Conservation (phyloP, 176 grass and related monocot genomes). For the Oryza australiensis region DNA sequence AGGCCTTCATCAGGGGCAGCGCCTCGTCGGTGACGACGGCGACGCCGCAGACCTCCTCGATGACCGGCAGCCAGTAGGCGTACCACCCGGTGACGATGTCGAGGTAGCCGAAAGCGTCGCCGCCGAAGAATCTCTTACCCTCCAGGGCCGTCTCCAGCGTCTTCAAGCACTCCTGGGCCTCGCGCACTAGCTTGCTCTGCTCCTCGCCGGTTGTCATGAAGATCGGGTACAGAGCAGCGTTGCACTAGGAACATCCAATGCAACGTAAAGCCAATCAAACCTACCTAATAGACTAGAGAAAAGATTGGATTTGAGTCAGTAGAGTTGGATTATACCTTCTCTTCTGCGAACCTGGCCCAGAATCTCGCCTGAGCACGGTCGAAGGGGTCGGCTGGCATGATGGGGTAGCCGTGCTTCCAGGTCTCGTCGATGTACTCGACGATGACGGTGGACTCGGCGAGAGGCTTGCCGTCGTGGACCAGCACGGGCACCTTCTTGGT, state of each 20-base stretch:
- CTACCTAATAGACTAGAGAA: neutral
- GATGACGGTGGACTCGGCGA: conserved; percentile 54
- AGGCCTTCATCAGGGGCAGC: conserved; percentile 52
- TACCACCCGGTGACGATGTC: conserved; percentile 60
- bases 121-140: conserved; percentile 58
- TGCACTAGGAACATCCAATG: conserved; percentile 24
- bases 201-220: conserved; percentile 36
- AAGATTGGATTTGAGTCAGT: neutral
- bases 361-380: conserved; percentile 53
- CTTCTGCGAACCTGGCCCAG: conserved; percentile 57
- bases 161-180: conserved; percentile 47
- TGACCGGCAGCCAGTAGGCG: conserved; percentile 43
- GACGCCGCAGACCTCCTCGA: conserved; percentile 40
- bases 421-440: conserved; percentile 64
- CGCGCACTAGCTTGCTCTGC: conserved; percentile 36
- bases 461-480: conserved; percentile 50
- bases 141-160: conserved; percentile 52
- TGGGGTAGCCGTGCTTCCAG: conserved; percentile 52
- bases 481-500: conserved; percentile 66
- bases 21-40: conserved; percentile 36
- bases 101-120: conserved; percentile 52
- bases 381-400: conserved; percentile 63
- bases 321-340: conserved; percentile 37
- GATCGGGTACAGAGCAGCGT: conserved; percentile 35
- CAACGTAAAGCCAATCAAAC: neutral